Evolutionary conservation across 2,329 filamentous ascomycete species (phyloP).

Genomic region (Lasiodiplodia hormozganensis): DNA sequence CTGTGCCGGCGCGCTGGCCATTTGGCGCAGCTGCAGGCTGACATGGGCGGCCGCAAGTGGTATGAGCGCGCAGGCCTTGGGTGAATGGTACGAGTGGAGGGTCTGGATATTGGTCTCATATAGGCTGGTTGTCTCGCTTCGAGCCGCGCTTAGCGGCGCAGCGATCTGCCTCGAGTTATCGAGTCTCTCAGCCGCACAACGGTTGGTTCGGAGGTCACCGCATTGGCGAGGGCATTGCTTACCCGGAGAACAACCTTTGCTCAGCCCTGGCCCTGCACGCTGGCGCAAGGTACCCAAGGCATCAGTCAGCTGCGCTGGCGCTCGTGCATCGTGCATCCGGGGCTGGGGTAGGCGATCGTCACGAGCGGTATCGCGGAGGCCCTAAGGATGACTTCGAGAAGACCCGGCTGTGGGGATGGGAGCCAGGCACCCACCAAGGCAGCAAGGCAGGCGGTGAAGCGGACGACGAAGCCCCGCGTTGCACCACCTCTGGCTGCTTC

Average conservation of each 20-base stretch:
- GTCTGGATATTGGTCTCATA: constrained; percentile 11
- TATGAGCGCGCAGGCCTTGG: neutral
- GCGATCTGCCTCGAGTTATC: neutral
- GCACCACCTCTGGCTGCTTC: constrained; percentile 4
- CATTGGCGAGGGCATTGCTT: neutral
- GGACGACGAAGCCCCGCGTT: neutral
- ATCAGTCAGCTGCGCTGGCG: constrained; percentile 7
- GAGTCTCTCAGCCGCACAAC: constrained; percentile 6
- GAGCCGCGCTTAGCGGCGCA: constrained; percentile 11
- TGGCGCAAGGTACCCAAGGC: constrained; percentile 20
- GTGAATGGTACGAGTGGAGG: too few relatives aligned
- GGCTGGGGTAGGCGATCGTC: constrained; percentile 15
- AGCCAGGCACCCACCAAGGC: constrained; percentile 18
- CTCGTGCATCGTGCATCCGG: neutral
- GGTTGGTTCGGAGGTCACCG: neutral
- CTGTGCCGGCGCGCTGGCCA: constrained; percentile 14
- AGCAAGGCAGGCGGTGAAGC: constrained; percentile 7
- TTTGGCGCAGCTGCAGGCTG: constrained; percentile 11
- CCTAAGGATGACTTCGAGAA: constrained; percentile 19
- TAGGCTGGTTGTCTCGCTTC: constrained; percentile 5
- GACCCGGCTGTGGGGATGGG: constrained; percentile 17
- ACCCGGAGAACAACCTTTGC: neutral
- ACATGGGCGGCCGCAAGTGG: constrained; percentile 16
- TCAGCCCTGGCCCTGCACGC: constrained; percentile 12
- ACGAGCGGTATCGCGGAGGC: constrained; percentile 18